These are phyloP conservation scores for Orbilia javanica DNA, from an alignment of 2,329 filamentous ascomycete genomes.

Conservation along the genomic window DNA sequence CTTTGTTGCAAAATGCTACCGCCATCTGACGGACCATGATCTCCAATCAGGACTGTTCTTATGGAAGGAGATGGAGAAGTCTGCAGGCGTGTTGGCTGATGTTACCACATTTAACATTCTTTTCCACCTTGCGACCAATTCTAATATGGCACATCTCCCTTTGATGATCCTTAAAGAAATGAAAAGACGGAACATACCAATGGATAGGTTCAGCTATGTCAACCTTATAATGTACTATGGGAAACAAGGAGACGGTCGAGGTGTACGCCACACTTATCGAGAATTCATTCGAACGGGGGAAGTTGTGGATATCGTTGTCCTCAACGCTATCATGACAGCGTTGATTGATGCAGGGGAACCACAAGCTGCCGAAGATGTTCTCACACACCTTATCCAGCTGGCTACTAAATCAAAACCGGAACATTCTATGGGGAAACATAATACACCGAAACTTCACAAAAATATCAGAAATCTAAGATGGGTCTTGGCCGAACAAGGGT, in stretches of 20 bases:
- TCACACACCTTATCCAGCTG: constrained; percentile 80
- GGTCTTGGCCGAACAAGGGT: constrained; percentile 59
- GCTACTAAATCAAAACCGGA: constrained; percentile 18
- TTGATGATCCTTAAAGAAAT: constrained; percentile 89
- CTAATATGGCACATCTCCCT: constrained; percentile 84
- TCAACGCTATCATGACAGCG: constrained; percentile 87
- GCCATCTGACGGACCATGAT: constrained; percentile 71
- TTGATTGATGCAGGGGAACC: constrained; percentile 82
- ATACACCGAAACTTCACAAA: constrained; percentile 35
- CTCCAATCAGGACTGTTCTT: constrained; percentile 78
- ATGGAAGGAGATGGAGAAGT: constrained; percentile 90
- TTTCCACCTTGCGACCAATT: constrained; percentile 87
- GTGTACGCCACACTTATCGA: constrained; percentile 80
- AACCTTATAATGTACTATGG: constrained; percentile 87
- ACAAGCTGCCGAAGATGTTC: constrained; percentile 81
- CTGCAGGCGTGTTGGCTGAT: constrained; percentile 75
- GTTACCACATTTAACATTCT: constrained; percentile 92
- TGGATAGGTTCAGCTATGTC: constrained; percentile 84
- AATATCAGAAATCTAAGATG: constrained; percentile 60
- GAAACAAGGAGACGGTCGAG: constrained; percentile 77
- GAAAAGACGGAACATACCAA: constrained; percentile 74
- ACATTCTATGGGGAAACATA: neutral
- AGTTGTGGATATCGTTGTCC: constrained; percentile 84
- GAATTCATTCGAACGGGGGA: constrained; percentile 87
- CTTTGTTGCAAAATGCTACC: constrained; percentile 80